A percentile compares a stretch with the other conserved stretches of the same genome.
These are phyloP conservation scores for Candida pini DNA, from an alignment of 805 yeast species.

Conservation along the genomic window DNA sequence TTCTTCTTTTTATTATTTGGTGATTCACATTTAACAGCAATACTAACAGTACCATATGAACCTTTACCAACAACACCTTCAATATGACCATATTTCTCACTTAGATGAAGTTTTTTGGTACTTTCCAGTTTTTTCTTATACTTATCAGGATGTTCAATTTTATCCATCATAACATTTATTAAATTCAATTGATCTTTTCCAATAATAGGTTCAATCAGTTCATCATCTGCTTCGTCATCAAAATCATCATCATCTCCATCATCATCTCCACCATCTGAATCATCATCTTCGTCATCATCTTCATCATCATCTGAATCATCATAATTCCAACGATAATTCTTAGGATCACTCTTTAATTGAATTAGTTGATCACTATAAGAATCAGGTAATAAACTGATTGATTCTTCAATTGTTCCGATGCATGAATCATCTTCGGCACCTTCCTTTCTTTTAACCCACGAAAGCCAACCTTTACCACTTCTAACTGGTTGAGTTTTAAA, in stretches of 20 bases:
- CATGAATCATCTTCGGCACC: constrained; percentile 19
- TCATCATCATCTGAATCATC: constrained; percentile 30
- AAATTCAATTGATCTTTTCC: constrained; percentile 44
- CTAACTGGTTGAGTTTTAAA: constrained; percentile 29
- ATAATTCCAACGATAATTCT: constrained; percentile 33
- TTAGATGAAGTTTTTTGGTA: constrained; percentile 30
- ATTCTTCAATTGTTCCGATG: constrained; percentile 25
- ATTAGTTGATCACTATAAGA: constrained; percentile 29
- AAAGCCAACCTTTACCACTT: constrained; percentile 22
- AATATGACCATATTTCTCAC: constrained; percentile 45
- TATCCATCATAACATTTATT: constrained; percentile 42
- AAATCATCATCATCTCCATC: constrained; percentile 29
- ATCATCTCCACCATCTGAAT: constrained; percentile 21
- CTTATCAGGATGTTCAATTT: constrained; percentile 37
- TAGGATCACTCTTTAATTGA: constrained; percentile 31
- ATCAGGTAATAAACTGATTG: constrained; percentile 32
- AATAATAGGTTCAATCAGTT: constrained; percentile 41
- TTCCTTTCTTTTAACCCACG: constrained; percentile 31
- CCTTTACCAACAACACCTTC: constrained; percentile 46
- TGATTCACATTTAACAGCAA: constrained; percentile 37
- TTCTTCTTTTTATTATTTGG: constrained; percentile 32
- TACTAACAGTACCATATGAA: constrained; percentile 42
- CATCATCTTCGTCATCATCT: constrained; percentile 6
- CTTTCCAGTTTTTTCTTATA: constrained; percentile 25
- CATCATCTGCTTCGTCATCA: constrained; percentile 34